phyloP scores from a whole-genome alignment of 1,284 basidiomycete genomes.

The Melampsora americana region DNA sequence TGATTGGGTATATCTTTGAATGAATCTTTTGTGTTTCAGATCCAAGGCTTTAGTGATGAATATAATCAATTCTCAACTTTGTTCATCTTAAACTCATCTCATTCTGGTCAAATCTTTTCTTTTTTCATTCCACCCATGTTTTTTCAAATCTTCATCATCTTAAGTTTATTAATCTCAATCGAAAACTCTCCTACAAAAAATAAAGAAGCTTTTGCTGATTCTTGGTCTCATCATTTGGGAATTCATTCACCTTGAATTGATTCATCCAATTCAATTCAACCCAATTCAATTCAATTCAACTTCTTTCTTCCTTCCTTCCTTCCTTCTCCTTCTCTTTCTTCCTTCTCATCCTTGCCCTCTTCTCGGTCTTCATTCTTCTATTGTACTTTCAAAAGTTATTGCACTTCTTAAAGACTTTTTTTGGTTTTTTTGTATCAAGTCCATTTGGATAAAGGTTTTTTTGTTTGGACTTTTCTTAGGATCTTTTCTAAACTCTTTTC shows the following conservation, averaged over 20 bases:
- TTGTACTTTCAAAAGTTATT: no score
- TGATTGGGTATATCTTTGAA: background rate
- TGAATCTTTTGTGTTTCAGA: background rate
- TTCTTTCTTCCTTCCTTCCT: no score
- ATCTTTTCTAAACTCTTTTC: no score
- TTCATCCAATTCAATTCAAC: no score
- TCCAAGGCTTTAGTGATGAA: constrained; percentile 29
- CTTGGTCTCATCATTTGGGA: constrained; percentile 34
- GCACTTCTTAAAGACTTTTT: no score
- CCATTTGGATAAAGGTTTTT: no score
- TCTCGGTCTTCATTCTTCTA: no score
- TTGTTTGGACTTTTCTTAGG: no score
- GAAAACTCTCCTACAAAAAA: constrained; percentile 26
- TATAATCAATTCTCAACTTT: constrained; percentile 22
- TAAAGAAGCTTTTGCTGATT: constrained; percentile 22
- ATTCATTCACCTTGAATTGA: constrained; percentile 13
- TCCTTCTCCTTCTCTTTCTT: background rate
- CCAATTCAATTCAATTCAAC: no score
- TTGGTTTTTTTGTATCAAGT: no score
- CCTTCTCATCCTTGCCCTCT: no score
- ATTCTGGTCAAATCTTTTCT: constrained; percentile 20
- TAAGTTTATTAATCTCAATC: constrained; percentile 25
- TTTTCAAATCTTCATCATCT: constrained; percentile 24
- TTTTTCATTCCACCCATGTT: constrained; percentile 28
- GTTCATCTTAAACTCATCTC: constrained; percentile 19